These are phyloP conservation scores for Microcyclospora tardicrescens DNA, from an alignment of 2,329 filamentous ascomycete genomes.

Conservation along the genomic window DNA sequence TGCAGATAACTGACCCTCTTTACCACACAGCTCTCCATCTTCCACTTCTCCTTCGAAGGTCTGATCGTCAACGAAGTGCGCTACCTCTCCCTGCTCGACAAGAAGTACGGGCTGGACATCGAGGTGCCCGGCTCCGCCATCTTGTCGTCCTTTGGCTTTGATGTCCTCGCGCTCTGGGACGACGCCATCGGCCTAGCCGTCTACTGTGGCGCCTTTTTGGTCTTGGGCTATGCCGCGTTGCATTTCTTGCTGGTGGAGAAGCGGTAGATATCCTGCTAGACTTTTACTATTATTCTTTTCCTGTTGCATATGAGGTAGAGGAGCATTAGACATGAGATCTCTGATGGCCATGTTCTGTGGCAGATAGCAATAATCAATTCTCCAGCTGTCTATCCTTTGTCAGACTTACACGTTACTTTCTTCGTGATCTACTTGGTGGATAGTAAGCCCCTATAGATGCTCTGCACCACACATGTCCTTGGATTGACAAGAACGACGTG, in stretches of 20 bases:
- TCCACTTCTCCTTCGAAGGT: constrained; percentile 94
- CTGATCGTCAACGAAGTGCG: constrained; percentile 95
- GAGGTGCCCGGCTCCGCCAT: constrained; percentile 92
- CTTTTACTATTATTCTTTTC: too few species aligned
- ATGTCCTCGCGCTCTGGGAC: constrained; percentile 72
- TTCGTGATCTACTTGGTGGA: too few species aligned
- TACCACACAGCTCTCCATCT: constrained; percentile 61
- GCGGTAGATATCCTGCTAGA: constrained; percentile 36
- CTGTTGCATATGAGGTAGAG: too few species aligned
- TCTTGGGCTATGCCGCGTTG: constrained; percentile 85
- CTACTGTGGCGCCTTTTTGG: constrained; percentile 70
- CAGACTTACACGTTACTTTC: too few species aligned
- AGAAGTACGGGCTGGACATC: constrained; percentile 93
- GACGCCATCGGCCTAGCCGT: constrained; percentile 72
- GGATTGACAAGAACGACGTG: too few species aligned
- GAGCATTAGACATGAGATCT: too few species aligned
- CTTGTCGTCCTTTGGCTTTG: constrained; percentile 85
- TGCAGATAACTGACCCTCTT: constrained; percentile 15
- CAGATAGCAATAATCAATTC: too few species aligned
- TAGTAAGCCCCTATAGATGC: too few species aligned
- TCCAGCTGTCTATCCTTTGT: too few species aligned
- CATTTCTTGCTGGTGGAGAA: constrained; percentile 86
- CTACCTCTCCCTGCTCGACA: constrained; percentile 75
- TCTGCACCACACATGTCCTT: too few species aligned
- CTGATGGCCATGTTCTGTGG: too few species aligned